Percentiles rank a stretch among this genome's conserved stretches.
phyloP scores from a whole-genome alignment of 139 green algal species.

The Tetratostichococcus sp. region DNA sequence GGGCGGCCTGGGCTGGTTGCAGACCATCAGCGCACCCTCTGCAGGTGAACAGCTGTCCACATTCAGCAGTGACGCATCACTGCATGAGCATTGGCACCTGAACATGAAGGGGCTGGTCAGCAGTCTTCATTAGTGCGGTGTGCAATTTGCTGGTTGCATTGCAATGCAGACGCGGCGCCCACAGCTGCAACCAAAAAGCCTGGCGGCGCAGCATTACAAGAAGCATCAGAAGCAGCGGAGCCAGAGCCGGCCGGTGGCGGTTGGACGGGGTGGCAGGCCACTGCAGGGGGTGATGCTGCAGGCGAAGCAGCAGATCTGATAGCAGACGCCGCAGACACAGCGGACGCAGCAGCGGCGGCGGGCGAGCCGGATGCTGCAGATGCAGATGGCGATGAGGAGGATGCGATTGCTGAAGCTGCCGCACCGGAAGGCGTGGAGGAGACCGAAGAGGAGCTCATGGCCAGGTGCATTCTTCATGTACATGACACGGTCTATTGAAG shows the following conservation, averaged over 20 bases:
- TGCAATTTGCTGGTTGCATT: no score
- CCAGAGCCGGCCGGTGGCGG: conserved; percentile 4
- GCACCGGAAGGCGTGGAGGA: conserved; percentile 15
- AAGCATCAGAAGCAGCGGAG: background rate
- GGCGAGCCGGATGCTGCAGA: background rate
- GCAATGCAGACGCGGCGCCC: no score
- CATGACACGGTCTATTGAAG: no score
- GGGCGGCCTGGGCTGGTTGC: conserved; percentile 45
- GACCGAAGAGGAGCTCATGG: conserved; percentile 33
- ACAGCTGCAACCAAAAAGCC: no score
- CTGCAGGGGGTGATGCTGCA: background rate
- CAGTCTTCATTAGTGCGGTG: no score
- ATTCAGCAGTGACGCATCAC: no score
- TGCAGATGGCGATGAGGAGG: background rate
- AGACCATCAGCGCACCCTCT: background rate
- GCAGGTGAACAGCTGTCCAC: background rate
- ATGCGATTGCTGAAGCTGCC: conserved; percentile 10
- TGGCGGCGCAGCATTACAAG: background rate
- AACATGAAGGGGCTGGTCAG: no score
- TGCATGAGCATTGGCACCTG: no score
- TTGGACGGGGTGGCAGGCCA: conserved; percentile 36
- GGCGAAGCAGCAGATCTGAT: background rate
- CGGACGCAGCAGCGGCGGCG: background rate
- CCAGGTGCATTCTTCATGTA: background rate
- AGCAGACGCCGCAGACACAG: conserved; percentile 3